Conservation (phyloP, 768 basidiomycete genomes). For the Suillus paluster region DNA sequence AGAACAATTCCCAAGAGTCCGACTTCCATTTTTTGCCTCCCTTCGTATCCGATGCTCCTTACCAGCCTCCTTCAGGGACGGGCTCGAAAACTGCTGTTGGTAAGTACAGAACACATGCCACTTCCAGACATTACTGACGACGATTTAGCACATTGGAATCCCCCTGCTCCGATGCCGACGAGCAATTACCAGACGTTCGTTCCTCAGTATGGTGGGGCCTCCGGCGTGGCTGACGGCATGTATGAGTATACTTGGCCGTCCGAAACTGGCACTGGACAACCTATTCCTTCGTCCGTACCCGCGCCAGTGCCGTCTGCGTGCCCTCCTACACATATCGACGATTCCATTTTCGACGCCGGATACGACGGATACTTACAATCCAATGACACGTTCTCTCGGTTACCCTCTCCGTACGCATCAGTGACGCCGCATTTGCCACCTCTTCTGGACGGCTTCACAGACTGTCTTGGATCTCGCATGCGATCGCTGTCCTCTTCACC, state of each 20-base stretch:
- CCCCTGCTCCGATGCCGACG: background rate
- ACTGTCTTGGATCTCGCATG: background rate
- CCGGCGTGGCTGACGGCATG: background rate
- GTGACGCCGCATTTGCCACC: background rate
- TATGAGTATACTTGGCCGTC: slow-evolving; percentile 3
- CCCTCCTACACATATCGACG: background rate
- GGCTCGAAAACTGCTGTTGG: background rate
- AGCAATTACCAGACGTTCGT: background rate
- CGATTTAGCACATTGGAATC: background rate
- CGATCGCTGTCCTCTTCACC: slow-evolving; percentile 28
- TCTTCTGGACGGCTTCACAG: background rate
- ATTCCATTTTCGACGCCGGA: background rate
- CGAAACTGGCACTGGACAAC: background rate
- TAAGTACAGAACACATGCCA: background rate
- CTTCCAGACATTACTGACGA: background rate
- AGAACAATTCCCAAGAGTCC: slow-evolving; percentile 8
- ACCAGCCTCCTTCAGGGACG: background rate
- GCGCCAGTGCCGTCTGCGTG: background rate
- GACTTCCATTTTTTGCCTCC: slow-evolving; percentile 19
- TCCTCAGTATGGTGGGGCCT: slow-evolving; percentile 1
- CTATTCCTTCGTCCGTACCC: background rate
- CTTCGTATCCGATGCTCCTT: slow-evolving; percentile 3
- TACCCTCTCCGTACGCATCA: background rate
- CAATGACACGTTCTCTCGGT: background rate
- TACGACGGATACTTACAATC: background rate